Base-by-base conservation (phyloP, 495 filamentous ascomycete species). In the Aspergillus diversus region DNA sequence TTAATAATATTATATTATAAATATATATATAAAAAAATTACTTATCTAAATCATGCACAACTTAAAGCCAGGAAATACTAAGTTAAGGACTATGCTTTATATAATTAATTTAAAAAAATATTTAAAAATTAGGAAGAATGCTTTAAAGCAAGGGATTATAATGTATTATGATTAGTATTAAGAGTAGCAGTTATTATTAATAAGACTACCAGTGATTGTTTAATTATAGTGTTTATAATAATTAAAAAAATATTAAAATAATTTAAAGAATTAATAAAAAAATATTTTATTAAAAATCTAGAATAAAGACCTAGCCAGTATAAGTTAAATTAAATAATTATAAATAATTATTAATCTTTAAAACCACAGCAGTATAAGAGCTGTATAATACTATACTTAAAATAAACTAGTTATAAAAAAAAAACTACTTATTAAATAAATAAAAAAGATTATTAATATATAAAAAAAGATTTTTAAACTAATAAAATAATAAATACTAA, bases 361-460 rank as follows among this genome's bases (percentile, higher is more conserved):
- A 43, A 43, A 43, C 9, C 1, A 9, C 6, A 11, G 3, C 1
- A 7, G 17, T 17, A 7, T 5, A 11, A 52, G 27, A 43, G 15
- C 39, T 43, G 9, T 52, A 52, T 52, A 52, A 52, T 21, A 21
- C 4, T 11, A 12, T 52, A 11, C 21, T 52, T 5, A 21, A 53
- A 53, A 33, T 31, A 53, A 31, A 53, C 5, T 53, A 53, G 32
- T 12, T 65, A 60, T 43, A 65, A 60, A 43, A 65, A 7, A 17
- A 56, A 32, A 27, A 65, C 5, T 16, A 32, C 1, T n/a, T 57
- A 52, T 12, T 43, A 12, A 43, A 43, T 8, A 42, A 65, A 48
- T 46, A 16, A 31, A 33, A 32, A 57, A 55, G 31, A 43, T 42
- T 56, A 8, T 11, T 43, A 12, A 43, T 5, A 5, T 12, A 12